phyloP scores from a whole-genome alignment of 352 stramenopile genomes.

The Phytophthora fragariaefolia region DNA sequence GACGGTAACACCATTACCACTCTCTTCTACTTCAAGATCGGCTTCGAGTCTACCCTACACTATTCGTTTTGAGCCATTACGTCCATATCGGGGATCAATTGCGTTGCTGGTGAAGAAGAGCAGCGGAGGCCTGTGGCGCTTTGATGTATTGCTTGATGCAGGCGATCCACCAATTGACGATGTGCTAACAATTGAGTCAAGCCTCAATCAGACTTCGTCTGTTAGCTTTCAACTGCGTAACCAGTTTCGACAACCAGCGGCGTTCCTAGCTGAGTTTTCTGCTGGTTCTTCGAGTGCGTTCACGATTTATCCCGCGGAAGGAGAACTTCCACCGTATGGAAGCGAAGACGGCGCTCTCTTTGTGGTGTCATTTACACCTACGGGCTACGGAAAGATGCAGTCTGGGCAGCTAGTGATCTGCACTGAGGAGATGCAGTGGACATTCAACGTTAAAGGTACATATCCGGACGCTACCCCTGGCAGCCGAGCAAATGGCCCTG shows the following conservation, averaged over 20 bases:
- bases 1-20: slow-evolving; percentile 42
- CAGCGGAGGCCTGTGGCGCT: slow-evolving; percentile 87
- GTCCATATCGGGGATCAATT: slow-evolving; percentile 79
- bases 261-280: slow-evolving; percentile 91
- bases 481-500: slow-evolving; percentile 42
- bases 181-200: slow-evolving; percentile 87
- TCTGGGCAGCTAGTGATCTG: slow-evolving; percentile 86
- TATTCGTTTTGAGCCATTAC: slow-evolving; percentile 87
- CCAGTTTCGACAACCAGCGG: slow-evolving; percentile 73
- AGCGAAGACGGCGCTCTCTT: slow-evolving; percentile 78
- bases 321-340: slow-evolving; percentile 77
- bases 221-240: slow-evolving; percentile 91
- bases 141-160: slow-evolving; percentile 85
- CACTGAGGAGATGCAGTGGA: slow-evolving; percentile 94
- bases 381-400: slow-evolving; percentile 92
- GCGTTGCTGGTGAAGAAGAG: slow-evolving; percentile 83
- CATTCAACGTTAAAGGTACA: slow-evolving; percentile 90
- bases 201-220: slow-evolving; percentile 83
- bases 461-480: slow-evolving; percentile 69
- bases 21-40: slow-evolving; percentile 2
- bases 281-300: slow-evolving; percentile 88
- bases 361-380: slow-evolving; percentile 91
- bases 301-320: slow-evolving; percentile 84
- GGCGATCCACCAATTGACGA: slow-evolving; percentile 88
- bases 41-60: slow-evolving; percentile 47